These are phyloP conservation scores for Dendrothele bispora DNA, from an alignment of 768 basidiomycete species.

Conservation along the genomic window DNA sequence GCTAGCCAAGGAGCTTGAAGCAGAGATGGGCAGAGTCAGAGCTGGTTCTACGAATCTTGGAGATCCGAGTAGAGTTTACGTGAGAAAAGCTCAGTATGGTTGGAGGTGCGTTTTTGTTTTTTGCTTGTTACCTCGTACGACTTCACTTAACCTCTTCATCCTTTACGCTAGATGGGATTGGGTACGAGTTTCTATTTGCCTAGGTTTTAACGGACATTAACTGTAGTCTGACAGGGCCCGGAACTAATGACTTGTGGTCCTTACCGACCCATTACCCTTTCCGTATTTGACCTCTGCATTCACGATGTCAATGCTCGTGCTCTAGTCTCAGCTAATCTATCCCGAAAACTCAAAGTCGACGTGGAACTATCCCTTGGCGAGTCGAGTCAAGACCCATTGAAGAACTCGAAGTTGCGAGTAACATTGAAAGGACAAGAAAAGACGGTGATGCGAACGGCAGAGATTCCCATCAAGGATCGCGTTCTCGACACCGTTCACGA, in stretches of 20 bases:
- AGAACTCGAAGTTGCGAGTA: constrained; percentile 36
- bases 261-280: constrained; percentile 70
- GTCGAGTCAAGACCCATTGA: no score
- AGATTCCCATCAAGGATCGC: neutral
- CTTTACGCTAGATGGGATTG: constrained; percentile 91
- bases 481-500: no score
- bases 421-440: constrained; percentile 36
- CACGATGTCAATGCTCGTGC: constrained; percentile 57
- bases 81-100: constrained; percentile 87
- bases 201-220: neutral
- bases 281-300: constrained; percentile 58
- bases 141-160: no score
- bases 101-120: constrained; percentile 47
- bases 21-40: constrained; percentile 46
- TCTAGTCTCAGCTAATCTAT: constrained; percentile 44
- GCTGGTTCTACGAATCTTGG: constrained; percentile 69
- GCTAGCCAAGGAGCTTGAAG: constrained; percentile 48
- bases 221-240: constrained; percentile 53
- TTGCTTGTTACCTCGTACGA: no score
- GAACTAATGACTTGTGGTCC: constrained; percentile 83
- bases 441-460: constrained; percentile 18
- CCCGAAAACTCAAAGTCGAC: constrained; percentile 43
- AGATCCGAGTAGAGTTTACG: constrained; percentile 79
- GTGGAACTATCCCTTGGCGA: no score
- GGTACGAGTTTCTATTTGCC: constrained; percentile 35